Evolutionary conservation across 495 filamentous ascomycete genomes (phyloP), one percentile per base, ranked within the genome.

Genomic region (Sporormia fimetaria): DNA sequence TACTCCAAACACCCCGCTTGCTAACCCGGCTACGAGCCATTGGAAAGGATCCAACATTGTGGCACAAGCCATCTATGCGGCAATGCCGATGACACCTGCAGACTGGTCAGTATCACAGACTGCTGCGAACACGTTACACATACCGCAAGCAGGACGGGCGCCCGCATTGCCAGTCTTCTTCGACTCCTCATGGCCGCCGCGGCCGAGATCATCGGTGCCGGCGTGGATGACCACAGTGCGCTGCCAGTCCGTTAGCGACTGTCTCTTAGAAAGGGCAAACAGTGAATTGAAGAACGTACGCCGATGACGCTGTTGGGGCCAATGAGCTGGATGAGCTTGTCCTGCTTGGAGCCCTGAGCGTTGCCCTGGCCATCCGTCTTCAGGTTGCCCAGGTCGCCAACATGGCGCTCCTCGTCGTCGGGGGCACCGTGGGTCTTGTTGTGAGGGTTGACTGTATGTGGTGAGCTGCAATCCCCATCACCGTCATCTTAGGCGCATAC

Each of bases 121-220:
- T 29, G 10, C 21, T 17, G 2, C 14, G 11, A 21, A 40, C 10
- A 20, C 15, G 21, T 5, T 20, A 6, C 6, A 67, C 72, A 62
- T 74, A 76, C 88, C 90, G 65, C 90, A 98, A 58, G 90, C 92
- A 52, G 88, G 90, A 54, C 90, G 82, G 40, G 64, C 56, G 49
- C 90, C 90, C 61, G 88, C 92, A 62, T 95, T 96, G 47, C 90
- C 92, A 34, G 92, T 98, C 75, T 87, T 94, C 69, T 90, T 84
- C 56, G 85, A 92, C 74, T 94, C 83, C 68, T 84, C 79, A 66
- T 83, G 74, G 35, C 70, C 83, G 57, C 87, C 86, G 69, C 78
- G 76, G 60, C 92, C 90, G 44, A 98, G 79, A 57, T 98, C 90
- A 63, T 96, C 90, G 47, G 87, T 94, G 47, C 87, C 90, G 53